phyloP scores from a whole-genome alignment of 1,284 basidiomycete species.

The Hemileia vastatrix region DNA sequence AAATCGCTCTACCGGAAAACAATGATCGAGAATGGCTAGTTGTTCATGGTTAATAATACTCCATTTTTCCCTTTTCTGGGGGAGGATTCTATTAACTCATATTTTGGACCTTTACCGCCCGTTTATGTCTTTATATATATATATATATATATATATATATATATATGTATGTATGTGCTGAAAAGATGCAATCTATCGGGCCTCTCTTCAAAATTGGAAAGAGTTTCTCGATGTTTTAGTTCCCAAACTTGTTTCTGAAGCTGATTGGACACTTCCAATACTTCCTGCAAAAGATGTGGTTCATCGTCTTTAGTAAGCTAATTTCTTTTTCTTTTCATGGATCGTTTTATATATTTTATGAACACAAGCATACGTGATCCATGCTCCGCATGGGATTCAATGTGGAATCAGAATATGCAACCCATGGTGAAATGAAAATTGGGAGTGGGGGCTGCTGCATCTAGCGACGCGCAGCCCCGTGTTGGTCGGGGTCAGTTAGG shows the following conservation, averaged over 20 bases:
- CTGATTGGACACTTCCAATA: conserved; percentile 40
- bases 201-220: conserved; percentile 35
- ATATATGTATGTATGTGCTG: not conserved
- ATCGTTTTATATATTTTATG: conserved; percentile 1
- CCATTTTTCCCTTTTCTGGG: not conserved
- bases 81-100: conserved; percentile 27
- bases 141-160: not conserved
- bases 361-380: conserved; percentile 21
- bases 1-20: conserved; percentile 28
- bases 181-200: conserved; percentile 29
- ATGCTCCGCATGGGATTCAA: no score
- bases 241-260: conserved; percentile 35
- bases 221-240: conserved; percentile 37
- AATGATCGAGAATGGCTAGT: conserved; percentile 42
- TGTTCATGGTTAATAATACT: conserved; percentile 27
- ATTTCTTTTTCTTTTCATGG: not conserved
- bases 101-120: not conserved
- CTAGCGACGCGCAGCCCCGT: no score
- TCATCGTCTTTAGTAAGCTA: conserved; percentile 39
- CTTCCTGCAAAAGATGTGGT: conserved; percentile 43
- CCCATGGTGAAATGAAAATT: no score
- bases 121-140: not conserved
- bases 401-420: no score
- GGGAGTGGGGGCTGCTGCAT: no score
- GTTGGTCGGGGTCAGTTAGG: no score